phyloP scores from a whole-genome alignment of 2,329 filamentous ascomycete genomes.

The Bipolaris sorokiniana region DNA sequence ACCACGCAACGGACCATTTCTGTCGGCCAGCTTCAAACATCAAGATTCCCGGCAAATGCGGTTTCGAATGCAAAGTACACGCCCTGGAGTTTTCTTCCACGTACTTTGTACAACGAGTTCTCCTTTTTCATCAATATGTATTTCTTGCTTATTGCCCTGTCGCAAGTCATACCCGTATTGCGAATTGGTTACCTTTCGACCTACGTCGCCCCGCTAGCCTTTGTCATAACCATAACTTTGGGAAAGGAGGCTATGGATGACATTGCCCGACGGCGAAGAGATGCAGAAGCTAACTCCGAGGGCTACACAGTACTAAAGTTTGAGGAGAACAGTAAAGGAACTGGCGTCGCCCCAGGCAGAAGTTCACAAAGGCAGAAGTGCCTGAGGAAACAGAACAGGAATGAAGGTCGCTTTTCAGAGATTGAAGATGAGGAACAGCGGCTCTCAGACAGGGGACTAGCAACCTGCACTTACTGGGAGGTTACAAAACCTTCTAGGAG shows the following conservation, averaged over 20 bases:
- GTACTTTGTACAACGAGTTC: slow-evolving; percentile 97
- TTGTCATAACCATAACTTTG: slow-evolving; percentile 89
- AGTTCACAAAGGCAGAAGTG: slow-evolving; percentile 40
- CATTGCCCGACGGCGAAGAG: slow-evolving; percentile 80
- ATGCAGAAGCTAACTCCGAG: slow-evolving; percentile 94
- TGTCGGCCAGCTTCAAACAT: slow-evolving; percentile 74
- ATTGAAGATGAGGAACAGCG: slow-evolving; percentile 72
- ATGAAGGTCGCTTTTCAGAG: slow-evolving; percentile 62
- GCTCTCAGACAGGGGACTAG: slow-evolving; percentile 41
- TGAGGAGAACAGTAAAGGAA: slow-evolving; percentile 58
- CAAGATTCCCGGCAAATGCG: slow-evolving; percentile 85
- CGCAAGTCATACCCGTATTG: slow-evolving; percentile 86
- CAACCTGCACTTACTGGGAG: slow-evolving; percentile 65
- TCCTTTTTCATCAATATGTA: slow-evolving; percentile 99
- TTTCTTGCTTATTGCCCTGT: slow-evolving; percentile 92
- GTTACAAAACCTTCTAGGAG: slow-evolving; percentile 82
- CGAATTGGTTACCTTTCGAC: slow-evolving; percentile 94
- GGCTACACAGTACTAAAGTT: slow-evolving; percentile 80
- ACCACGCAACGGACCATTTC: slow-evolving; percentile 75
- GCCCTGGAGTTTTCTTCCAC: slow-evolving; percentile 87
- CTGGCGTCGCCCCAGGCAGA: slow-evolving; percentile 41
- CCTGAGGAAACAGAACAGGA: slow-evolving; percentile 41
- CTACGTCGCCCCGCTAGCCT: slow-evolving; percentile 89
- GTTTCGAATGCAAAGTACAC: slow-evolving; percentile 99
- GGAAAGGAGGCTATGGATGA: slow-evolving; percentile 97